phyloP scores from a whole-genome alignment of 257 asterid species.

The Echium plantagineum region DNA sequence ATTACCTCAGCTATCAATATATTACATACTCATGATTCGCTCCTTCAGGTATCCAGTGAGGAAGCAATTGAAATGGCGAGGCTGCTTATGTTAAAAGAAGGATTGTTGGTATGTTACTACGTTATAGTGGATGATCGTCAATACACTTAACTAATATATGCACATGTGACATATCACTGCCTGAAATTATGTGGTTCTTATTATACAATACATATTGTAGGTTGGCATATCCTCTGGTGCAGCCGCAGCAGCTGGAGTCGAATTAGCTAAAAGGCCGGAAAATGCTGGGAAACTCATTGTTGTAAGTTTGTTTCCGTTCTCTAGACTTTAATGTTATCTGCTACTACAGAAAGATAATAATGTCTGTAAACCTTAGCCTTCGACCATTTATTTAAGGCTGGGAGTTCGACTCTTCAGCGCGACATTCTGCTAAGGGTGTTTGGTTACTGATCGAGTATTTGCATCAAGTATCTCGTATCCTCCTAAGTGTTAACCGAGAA shows the following conservation, averaged over 20 bases:
- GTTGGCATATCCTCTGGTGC: slow-evolving; percentile 83
- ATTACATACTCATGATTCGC: not conserved
- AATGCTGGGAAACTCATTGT: slow-evolving; percentile 69
- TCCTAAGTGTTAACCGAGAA: not conserved
- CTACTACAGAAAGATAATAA: too few species aligned
- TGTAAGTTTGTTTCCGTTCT: slow-evolving; percentile 28
- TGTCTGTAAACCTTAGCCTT: too few species aligned
- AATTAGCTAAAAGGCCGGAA: slow-evolving; percentile 53
- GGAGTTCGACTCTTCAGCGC: too few species aligned
- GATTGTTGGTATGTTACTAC: slow-evolving; percentile 43
- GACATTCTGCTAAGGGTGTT: too few species aligned
- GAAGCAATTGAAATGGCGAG: slow-evolving; percentile 79
- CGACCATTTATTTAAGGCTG: too few species aligned
- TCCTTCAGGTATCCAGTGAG: slow-evolving; percentile 47
- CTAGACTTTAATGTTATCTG: too few species aligned
- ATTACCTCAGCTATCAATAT: not conserved
- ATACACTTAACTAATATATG: not conserved
- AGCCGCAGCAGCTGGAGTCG: slow-evolving; percentile 57
- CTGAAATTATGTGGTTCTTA: not conserved
- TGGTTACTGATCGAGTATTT: too few species aligned
- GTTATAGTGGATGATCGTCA: not conserved
- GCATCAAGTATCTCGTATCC: not conserved
- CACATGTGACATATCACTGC: not conserved
- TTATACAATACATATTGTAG: too few species aligned
- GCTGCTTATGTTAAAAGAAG: slow-evolving; percentile 64